A percentile compares a stretch with the other conserved stretches of the same genome.
phyloP scores from a whole-genome alignment of 768 basidiomycete species.

The Tephrocybe rancida region DNA sequence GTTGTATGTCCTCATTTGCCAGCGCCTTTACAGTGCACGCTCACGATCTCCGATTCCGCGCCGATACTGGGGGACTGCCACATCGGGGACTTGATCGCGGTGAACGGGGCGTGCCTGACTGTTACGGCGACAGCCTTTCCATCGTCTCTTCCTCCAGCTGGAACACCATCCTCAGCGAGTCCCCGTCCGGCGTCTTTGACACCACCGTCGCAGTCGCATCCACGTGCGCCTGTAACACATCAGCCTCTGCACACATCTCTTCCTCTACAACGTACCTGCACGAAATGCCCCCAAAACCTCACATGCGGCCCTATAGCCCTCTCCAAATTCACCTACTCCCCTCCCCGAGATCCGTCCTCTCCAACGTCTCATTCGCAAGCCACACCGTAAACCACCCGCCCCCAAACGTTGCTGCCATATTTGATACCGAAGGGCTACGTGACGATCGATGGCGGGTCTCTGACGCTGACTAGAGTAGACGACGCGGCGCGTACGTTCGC shows the following conservation, averaged over 20 bases:
- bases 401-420: constrained; percentile 73
- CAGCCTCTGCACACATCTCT: too few relatives aligned
- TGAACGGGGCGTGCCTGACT: constrained; percentile 88
- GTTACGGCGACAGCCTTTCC: constrained; percentile 74
- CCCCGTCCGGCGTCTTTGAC: constrained; percentile 71
- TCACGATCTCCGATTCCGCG: constrained; percentile 72
- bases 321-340: constrained; percentile 88
- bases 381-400: constrained; percentile 92
- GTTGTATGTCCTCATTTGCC: constrained; percentile 11
- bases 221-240: constrained; percentile 97
- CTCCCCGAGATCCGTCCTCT: constrained; percentile 91
- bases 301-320: constrained; percentile 92
- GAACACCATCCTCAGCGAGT: constrained; percentile 86
- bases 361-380: constrained; percentile 93
- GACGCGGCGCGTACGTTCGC: constrained; percentile 67
- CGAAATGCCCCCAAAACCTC: constrained; percentile 96
- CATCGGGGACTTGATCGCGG: constrained; percentile 92
- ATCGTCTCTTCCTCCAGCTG: constrained; percentile 64
- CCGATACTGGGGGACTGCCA: constrained; percentile 86
- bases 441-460: constrained; percentile 90
- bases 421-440: constrained; percentile 95
- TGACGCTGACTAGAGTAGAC: constrained; percentile 85
- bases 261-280: too few relatives aligned
- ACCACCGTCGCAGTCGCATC: constrained; percentile 85
- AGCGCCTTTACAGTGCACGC: constrained; percentile 51